Base-by-base conservation (phyloP, 1,284 basidiomycete genomes). In the Ganoderma lucidum region DNA sequence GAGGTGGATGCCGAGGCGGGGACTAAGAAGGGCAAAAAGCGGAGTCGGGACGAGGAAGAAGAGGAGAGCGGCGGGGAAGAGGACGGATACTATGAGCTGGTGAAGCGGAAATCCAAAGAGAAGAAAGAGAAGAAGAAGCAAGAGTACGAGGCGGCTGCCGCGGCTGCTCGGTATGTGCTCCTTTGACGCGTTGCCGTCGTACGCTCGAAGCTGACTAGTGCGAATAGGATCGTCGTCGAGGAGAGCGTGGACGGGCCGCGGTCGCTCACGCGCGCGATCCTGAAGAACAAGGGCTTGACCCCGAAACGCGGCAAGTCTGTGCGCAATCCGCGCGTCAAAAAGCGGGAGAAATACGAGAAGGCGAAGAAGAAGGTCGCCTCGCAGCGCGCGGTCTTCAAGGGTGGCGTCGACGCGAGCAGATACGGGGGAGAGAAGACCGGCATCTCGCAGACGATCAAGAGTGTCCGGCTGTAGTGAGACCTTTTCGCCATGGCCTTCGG, bases 321-420 rank as follows among this genome's bases (percentile, higher is more conserved):
- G 51, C 94, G 96, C 74, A 98, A 98, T 82, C 96, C 96, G 41
- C 91, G 96, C 75, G 96, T 98, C 81, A 98, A 98, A 88, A 98
- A 98, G 82, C 88, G 94, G 62, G 87, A 93, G 80, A 92, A 90
- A 77, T 98, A 92, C 85, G 96, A 96, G 78, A 93, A 97, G 83
- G 96, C 96, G 70, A 94, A 97, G 86, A 95, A 94, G 85, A 96
- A 93, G 82, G 85, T 98, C 23, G 85, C 91, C 35, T 96, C 93
- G 39, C 95, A 96, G 81, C 93, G 95, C 79, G 91, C 96, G 28
- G 87, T 96, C 35, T 98, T 90, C 87, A 96, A 94, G 80, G 95
- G 95, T 70, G 94, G 95, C 42, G 83, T 94, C 69, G 87, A 85
- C 35, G 86, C 87, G 70, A 84, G 82, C 37, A 83, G 82, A 73